Conservation (phyloP, 169 alveolate species). For the Plasmodium fragile region DNA sequence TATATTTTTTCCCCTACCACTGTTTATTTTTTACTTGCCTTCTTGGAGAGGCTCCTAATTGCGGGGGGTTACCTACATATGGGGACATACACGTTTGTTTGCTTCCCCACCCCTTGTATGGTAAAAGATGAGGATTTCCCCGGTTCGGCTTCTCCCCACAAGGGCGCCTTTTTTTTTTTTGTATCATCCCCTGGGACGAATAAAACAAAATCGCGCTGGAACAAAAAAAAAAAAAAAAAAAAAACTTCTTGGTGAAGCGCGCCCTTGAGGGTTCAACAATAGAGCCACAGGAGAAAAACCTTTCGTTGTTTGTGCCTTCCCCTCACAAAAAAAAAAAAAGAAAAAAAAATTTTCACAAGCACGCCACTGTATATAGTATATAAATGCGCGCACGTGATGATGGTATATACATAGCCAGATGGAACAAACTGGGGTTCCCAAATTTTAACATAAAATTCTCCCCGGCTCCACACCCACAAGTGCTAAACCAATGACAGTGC, state of each 20-base stretch:
- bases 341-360: too few species aligned
- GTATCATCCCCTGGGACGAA: neutral
- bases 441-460: neutral
- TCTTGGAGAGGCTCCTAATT: too few species aligned
- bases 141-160: neutral
- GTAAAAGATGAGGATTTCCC: neutral
- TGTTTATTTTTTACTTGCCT: neutral
- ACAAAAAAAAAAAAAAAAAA: too few species aligned
- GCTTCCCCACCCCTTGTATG: neutral
- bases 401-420: neutral
- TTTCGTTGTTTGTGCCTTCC: neutral
- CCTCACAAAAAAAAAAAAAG: neutral
- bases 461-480: neutral
- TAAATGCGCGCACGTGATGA: neutral
- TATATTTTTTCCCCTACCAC: neutral
- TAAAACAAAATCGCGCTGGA: neutral
- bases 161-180: neutral
- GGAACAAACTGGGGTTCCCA: neutral
- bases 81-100: neutral
- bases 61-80: neutral
- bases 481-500: neutral
- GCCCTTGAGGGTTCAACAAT: neutral
- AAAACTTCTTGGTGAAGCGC: neutral
- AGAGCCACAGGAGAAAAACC: neutral
- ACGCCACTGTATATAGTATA: neutral